Base-by-base conservation (phyloP, 805 yeast species). In the Wickerhamiella azyma region DNA sequence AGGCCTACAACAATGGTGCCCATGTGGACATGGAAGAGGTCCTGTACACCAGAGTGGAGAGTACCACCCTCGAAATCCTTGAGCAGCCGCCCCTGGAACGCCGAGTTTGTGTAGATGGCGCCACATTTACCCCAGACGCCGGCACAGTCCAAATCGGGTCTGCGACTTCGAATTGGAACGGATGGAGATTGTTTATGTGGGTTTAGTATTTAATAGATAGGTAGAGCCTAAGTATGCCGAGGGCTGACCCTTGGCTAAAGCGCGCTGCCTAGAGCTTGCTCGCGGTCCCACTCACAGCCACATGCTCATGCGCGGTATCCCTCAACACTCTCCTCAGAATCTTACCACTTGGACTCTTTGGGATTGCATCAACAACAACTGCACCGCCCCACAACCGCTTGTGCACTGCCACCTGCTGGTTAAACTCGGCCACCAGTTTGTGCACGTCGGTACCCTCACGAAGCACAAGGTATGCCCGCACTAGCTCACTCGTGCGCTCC, bases 291-390 rank as follows among this genome's bases (percentile, higher is more conserved):
- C 4, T 21, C 24, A 39, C 37, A 2, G 36, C 35, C 7, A n/a
- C 24, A 28, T 39, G 43, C 3, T 5, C 2, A 13, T 41, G 51
- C 11, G 52, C 48, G 11, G 58, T 41, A 26, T 85, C 85, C 67
- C 94, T 75, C 65, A 85, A 69, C 50, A 83, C 75, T 70, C 96
- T 77, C 73, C 96, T 76, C 79, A 86, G 81, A 56, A 86, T 85
- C 72, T 86, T 86, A 54, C 96, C 96, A 5, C 94, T 81, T 68
- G 95, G 77, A 19, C 92, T 82, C 72, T 86, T 86, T 65, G 96
- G 96, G 61, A 86, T 75, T 57, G 80, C 88, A 48, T 76, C 82
- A 41, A 85, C 81, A 46, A 81, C 69, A 50, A 80, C 74, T 50
- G 84, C 73, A 17, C 66, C 66, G 1, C 66, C 66, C 62, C 63